These are phyloP conservation scores for Claviceps arundinis DNA, from an alignment of 2,329 filamentous ascomycete species.

Conservation along the genomic window DNA sequence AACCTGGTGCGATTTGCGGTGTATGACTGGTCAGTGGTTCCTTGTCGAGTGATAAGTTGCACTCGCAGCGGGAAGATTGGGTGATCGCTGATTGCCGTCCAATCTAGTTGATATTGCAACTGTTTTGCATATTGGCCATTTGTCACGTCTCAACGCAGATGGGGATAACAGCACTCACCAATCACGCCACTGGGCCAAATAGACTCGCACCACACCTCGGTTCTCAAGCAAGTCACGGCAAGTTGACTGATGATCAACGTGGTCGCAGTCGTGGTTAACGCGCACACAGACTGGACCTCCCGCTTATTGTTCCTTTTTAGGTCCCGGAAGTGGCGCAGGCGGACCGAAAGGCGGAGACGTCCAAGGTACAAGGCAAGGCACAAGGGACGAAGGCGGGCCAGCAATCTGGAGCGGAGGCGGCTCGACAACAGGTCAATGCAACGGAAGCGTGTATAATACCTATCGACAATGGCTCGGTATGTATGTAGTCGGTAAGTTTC, in stretches of 20 bases:
- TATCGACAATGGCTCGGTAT: background rate
- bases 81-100: no score
- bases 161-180: slow-evolving; percentile 1
- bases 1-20: background rate
- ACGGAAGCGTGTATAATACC: background rate
- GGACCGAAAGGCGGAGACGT: slow-evolving; percentile 8
- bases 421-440: background rate
- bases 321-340: slow-evolving; percentile 9
- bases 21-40: slow-evolving; percentile 7
- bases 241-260: background rate
- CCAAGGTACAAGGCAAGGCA: slow-evolving; percentile 1
- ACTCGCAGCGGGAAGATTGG: background rate
- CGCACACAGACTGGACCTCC: slow-evolving; percentile 1
- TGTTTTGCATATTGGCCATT: background rate
- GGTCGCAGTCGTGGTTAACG: background rate
- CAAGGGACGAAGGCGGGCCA: background rate
- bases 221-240: background rate
- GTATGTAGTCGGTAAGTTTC: no score
- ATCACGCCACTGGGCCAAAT: background rate
- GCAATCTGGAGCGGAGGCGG: no score
- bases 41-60: background rate
- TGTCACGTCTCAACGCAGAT: no score
- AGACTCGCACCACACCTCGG: no score
- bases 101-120: no score
- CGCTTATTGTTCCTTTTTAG: background rate